Percentiles rank a stretch among this genome's conserved stretches.
These are phyloP conservation scores for Aspergillus brunneoviolaceus DNA, from an alignment of 2,329 filamentous ascomycete species.

Conservation along the genomic window DNA sequence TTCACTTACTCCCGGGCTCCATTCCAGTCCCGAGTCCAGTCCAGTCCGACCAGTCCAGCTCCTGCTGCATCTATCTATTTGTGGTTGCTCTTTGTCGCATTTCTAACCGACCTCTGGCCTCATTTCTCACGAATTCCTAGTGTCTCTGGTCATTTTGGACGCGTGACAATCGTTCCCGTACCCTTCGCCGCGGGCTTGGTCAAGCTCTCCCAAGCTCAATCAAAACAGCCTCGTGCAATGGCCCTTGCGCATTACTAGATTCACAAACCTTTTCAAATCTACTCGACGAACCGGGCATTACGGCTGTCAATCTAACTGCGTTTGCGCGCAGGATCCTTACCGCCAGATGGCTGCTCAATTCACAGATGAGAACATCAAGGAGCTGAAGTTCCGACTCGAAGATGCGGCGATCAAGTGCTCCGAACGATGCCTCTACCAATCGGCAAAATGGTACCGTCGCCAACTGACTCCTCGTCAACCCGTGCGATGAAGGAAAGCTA, in stretches of 20 bases:
- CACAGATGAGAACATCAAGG: constrained; percentile 44
- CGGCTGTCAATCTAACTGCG: not conserved
- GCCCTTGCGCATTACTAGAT: not conserved
- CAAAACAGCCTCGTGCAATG: not conserved
- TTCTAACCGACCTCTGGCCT: not conserved
- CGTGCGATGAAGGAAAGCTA: constrained; percentile 6
- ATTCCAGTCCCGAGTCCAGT: no score
- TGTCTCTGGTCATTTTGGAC: not conserved
- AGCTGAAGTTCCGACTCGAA: constrained; percentile 73
- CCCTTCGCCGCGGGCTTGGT: not conserved
- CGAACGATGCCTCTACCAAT: constrained; percentile 92
- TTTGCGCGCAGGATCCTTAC: not conserved
- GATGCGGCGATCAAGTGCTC: constrained; percentile 88
- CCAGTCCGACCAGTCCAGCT: not conserved
- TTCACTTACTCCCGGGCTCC: not conserved
- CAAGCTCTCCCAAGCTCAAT: not conserved
- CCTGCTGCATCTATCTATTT: not conserved
- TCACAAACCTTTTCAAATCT: not conserved
- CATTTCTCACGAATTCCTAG: no score
- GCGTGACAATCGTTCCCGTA: not conserved
- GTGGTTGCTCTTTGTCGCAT: not conserved
- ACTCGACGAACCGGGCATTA: not conserved
- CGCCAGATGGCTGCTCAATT: constrained; percentile 35
- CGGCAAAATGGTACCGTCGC: constrained; percentile 77
- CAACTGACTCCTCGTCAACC: not conserved